phyloP scores from a whole-genome alignment of 78 protist species.

The Planoprotostelium fungivorum region DNA sequence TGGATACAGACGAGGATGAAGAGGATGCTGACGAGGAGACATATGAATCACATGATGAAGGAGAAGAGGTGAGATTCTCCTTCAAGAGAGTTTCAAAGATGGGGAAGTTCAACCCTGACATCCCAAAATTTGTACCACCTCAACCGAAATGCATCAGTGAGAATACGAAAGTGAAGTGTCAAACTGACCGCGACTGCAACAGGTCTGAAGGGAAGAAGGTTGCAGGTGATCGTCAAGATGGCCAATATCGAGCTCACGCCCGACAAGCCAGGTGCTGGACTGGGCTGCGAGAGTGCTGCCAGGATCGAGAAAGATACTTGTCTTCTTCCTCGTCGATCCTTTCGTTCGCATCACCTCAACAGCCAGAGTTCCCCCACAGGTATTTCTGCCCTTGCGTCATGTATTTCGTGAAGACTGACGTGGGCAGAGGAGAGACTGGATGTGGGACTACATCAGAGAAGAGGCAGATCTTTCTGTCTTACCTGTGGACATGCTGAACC shows the following conservation, averaged over 20 bases:
- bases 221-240: slow-evolving; percentile 55
- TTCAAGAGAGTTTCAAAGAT: not conserved
- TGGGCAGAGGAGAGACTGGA: not conserved
- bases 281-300: slow-evolving; percentile 3
- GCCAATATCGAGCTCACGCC: slow-evolving; percentile 37
- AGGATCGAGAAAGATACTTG: slow-evolving; percentile 25
- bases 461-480: not conserved
- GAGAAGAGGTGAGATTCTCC: not conserved
- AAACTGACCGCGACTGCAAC: no score
- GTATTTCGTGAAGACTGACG: not conserved
- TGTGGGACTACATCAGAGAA: not conserved
- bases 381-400: not conserved
- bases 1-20: not conserved
- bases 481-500: not conserved
- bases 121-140: not conserved
- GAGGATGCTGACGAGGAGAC: not conserved
- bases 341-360: not conserved
- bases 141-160: no score
- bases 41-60: not conserved
- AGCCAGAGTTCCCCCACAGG: not conserved
- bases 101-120: not conserved
- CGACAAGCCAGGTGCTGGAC: slow-evolving; percentile 3
- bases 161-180: no score
- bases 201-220: not conserved
- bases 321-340: slow-evolving; percentile 34